phyloP scores from a whole-genome alignment of 805 yeast species.

The Yarrowia divulgata region DNA sequence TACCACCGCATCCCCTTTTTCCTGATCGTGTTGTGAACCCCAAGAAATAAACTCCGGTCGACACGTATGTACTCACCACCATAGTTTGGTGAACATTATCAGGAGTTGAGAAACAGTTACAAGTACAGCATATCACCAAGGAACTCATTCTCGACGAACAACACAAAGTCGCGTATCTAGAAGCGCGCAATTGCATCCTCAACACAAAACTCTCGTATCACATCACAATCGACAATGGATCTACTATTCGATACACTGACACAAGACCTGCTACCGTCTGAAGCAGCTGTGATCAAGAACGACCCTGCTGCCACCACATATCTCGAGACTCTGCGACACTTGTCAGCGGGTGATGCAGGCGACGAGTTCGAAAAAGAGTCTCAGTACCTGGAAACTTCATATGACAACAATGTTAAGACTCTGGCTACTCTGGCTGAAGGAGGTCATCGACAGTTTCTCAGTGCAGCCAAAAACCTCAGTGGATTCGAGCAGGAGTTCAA shows the following conservation, averaged over 20 bases:
- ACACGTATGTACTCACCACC: constrained; percentile 32
- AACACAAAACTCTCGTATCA: background rate
- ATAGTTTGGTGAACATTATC: constrained; percentile 20
- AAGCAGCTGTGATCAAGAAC: constrained; percentile 22
- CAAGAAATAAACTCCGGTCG: constrained; percentile 10
- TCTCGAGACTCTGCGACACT: constrained; percentile 20
- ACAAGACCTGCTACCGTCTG: constrained; percentile 18
- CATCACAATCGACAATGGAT: constrained; percentile 8
- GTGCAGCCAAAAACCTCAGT: constrained; percentile 30
- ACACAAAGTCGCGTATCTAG: background rate
- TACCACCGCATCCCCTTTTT: background rate
- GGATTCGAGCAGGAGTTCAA: constrained; percentile 19
- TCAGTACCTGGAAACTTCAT: constrained; percentile 18
- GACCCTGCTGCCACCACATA: constrained; percentile 13
- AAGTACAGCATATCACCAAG: background rate
- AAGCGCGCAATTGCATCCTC: background rate
- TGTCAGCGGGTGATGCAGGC: constrained; percentile 24
- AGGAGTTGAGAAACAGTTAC: background rate
- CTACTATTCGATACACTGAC: constrained; percentile 25
- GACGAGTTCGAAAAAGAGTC: constrained; percentile 32
- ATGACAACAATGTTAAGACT: constrained; percentile 35
- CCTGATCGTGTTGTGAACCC: background rate
- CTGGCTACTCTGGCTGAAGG: constrained; percentile 36
- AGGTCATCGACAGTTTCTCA: constrained; percentile 35
- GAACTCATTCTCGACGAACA: background rate